These are phyloP conservation scores for Phialophora macrospora DNA, from an alignment of 2,329 filamentous ascomycete genomes.

Conservation along the genomic window DNA sequence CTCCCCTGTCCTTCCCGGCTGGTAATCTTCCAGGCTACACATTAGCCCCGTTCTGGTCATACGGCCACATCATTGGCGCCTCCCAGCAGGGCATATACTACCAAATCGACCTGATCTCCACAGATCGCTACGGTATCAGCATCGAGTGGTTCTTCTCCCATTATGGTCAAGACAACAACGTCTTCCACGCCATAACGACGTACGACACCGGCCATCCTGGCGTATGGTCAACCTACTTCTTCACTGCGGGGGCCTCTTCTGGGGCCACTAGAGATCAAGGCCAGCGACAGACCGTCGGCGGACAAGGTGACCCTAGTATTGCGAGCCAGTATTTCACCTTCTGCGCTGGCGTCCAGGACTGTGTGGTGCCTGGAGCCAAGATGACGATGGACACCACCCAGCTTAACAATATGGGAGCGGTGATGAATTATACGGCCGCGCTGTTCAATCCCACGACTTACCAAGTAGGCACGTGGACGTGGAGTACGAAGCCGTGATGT, in stretches of 20 bases:
- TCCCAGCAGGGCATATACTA: constrained; percentile 32
- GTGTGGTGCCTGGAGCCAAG: neutral
- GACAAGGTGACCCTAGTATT: neutral
- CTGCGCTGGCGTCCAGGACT: neutral
- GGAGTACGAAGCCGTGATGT: neutral
- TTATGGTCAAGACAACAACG: constrained; percentile 11
- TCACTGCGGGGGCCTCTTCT: neutral
- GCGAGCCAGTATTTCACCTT: neutral
- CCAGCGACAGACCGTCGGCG: neutral
- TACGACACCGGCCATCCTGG: constrained; percentile 26
- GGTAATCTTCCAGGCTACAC: neutral
- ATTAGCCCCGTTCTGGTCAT: constrained; percentile 24
- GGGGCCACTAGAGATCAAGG: neutral
- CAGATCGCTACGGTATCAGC: constrained; percentile 22
- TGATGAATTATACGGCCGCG: neutral
- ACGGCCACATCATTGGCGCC: constrained; percentile 17
- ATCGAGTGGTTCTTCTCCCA: constrained; percentile 30
- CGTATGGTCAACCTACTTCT: neutral
- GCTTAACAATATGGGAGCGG: neutral
- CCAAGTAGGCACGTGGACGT: neutral
- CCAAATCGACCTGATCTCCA: constrained; percentile 23
- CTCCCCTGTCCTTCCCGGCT: neutral
- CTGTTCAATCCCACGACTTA: neutral
- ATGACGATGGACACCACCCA: neutral
- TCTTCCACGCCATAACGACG: constrained; percentile 25